These are phyloP conservation scores for Candida endomychidarum DNA, from an alignment of 805 yeast species.

Conservation along the genomic window DNA sequence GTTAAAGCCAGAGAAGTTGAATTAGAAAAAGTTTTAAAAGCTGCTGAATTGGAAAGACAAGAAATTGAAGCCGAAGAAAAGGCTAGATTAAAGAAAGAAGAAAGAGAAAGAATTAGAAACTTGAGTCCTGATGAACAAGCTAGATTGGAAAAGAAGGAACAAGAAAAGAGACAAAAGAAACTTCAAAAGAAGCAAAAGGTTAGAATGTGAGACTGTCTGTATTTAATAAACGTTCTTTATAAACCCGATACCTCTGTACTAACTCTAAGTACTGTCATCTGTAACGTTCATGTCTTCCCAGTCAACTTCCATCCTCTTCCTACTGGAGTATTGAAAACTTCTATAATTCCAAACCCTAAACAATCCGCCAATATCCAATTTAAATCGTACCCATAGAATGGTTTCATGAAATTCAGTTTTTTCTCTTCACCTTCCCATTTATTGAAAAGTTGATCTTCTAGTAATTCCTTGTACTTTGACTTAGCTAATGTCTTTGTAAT, in stretches of 20 bases:
- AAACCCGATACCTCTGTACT: too few relatives aligned
- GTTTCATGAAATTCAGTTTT: conserved; percentile 43
- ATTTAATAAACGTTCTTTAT: too few relatives aligned
- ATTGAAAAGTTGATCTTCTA: conserved; percentile 40
- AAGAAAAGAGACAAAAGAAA: conserved; percentile 80
- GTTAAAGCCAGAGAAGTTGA: conserved; percentile 77
- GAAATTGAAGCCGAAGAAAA: conserved; percentile 72
- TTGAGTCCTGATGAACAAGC: conserved; percentile 77
- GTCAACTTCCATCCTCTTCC: conserved; percentile 61
- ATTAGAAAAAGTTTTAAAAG: conserved; percentile 64
- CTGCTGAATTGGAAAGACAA: conserved; percentile 60
- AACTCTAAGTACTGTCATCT: neutral
- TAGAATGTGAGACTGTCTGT: conserved; percentile 22
- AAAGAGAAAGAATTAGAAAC: conserved; percentile 55
- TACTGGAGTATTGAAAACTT: conserved; percentile 52
- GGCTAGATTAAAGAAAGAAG: conserved; percentile 65
- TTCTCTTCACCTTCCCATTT: conserved; percentile 47
- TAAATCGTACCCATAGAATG: conserved; percentile 51
- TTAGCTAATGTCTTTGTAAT: conserved; percentile 39
- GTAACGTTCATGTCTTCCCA: conserved; percentile 44
- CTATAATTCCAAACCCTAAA: conserved; percentile 52
- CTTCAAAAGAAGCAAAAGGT: conserved; percentile 59
- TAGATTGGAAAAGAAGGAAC: conserved; percentile 73
- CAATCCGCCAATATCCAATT: conserved; percentile 52
- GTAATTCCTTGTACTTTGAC: conserved; percentile 41